Conservation (phyloP, 1,284 basidiomycete species). For the Ganoderma boninense region DNA sequence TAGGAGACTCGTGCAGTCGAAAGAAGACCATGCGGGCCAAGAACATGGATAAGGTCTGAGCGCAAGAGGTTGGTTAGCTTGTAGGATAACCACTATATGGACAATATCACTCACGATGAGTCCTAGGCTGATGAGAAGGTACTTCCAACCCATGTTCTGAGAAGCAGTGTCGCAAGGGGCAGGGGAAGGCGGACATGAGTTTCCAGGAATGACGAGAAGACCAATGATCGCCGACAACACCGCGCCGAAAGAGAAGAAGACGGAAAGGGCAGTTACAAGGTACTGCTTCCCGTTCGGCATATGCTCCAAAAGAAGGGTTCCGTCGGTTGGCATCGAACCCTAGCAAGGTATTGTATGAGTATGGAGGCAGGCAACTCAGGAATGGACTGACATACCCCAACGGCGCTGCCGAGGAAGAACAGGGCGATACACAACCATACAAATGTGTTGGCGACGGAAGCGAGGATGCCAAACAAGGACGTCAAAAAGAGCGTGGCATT, state of each 20-base stretch:
- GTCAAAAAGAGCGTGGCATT: constrained; percentile 93
- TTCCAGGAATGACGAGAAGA: constrained; percentile 78
- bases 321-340: constrained; percentile 97
- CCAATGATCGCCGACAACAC: constrained; percentile 85
- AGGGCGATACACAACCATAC: constrained; percentile 76
- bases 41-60: constrained; percentile 88
- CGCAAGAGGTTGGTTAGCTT: background rate
- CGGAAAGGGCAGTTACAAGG: constrained; percentile 92
- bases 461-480: constrained; percentile 86
- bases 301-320: constrained; percentile 93
- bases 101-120: constrained; percentile 63
- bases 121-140: constrained; percentile 78
- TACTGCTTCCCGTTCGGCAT: constrained; percentile 93
- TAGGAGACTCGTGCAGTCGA: constrained; percentile 91
- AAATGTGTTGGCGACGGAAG: constrained; percentile 83
- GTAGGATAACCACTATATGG: too few species aligned
- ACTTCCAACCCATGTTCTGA: constrained; percentile 89
- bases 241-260: constrained; percentile 94
- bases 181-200: constrained; percentile 68
- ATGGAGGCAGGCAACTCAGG: constrained; percentile 21
- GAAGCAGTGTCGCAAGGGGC: constrained; percentile 67
- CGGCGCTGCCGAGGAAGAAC: constrained; percentile 91
- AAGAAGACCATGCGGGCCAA: constrained; percentile 89
- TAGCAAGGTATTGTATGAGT: constrained; percentile 35
- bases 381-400: constrained; percentile 67